These are phyloP conservation scores for Sporothrix variecibatus DNA, from an alignment of 2,329 filamentous ascomycete genomes.

Conservation along the genomic window DNA sequence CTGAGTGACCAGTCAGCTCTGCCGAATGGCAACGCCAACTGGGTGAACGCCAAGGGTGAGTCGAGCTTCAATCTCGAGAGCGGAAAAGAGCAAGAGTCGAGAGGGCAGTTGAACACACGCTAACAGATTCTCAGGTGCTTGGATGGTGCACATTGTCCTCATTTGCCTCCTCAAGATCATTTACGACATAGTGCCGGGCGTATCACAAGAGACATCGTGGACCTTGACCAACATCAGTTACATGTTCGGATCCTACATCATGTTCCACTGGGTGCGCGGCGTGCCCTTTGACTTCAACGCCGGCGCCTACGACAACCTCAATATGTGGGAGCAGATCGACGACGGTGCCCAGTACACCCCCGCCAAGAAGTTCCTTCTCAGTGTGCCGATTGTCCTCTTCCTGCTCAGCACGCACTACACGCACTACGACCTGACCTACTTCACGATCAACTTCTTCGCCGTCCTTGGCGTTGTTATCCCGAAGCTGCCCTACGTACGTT, in stretches of 20 bases:
- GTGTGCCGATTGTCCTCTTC: slow-evolving; percentile 91
- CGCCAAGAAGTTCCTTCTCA: slow-evolving; percentile 96
- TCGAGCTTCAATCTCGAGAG: background rate
- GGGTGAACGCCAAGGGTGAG: slow-evolving; percentile 98
- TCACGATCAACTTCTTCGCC: slow-evolving; percentile 94
- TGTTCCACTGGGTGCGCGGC: slow-evolving; percentile 99
- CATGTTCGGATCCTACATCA: slow-evolving; percentile 98
- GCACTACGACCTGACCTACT: slow-evolving; percentile 95
- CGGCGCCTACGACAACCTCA: slow-evolving; percentile 97
- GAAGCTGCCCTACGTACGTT: slow-evolving; percentile 86
- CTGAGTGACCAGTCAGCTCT: slow-evolving; percentile 93
- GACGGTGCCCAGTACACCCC: slow-evolving; percentile 98
- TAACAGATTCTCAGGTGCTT: slow-evolving; percentile 67
- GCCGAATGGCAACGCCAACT: slow-evolving; percentile 95
- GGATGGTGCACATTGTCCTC: slow-evolving; percentile 94
- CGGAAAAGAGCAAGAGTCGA: no score
- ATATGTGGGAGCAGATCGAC: slow-evolving; percentile 99
- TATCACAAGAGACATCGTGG: slow-evolving; percentile 98
- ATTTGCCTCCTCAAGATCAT: slow-evolving; percentile 92
- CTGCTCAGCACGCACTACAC: slow-evolving; percentile 98
- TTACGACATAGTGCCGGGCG: slow-evolving; percentile 93
- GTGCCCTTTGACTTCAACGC: slow-evolving; percentile 99
- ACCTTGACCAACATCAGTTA: slow-evolving; percentile 98
- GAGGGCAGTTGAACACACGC: slow-evolving; percentile 8
- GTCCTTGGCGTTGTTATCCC: slow-evolving; percentile 92